phyloP scores from a whole-genome alignment of 352 stramenopile species.

The Peronospora farinosa region DNA sequence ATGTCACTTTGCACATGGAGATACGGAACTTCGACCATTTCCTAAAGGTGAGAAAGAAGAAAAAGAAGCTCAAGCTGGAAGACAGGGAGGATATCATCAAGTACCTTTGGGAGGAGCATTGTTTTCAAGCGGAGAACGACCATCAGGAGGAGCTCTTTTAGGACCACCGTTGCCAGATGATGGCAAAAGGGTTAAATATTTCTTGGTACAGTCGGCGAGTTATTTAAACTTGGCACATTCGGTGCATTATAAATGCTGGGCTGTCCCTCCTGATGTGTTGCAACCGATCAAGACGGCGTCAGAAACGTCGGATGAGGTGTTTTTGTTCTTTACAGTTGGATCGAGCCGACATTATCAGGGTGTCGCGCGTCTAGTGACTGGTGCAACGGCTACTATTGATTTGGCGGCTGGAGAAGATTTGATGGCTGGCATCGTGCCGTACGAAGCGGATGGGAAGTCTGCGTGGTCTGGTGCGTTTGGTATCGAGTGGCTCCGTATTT shows the following conservation, averaged over 20 bases:
- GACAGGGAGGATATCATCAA: conserved; percentile 10
- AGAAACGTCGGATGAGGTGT: conserved; percentile 73
- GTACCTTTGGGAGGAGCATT: not conserved
- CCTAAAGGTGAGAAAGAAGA: conserved; percentile 62
- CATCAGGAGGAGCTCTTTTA: conserved; percentile 3
- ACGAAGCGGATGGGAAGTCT: conserved; percentile 40
- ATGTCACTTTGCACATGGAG: conserved; percentile 96
- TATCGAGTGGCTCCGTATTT: conserved; percentile 83
- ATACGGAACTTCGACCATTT: conserved; percentile 88
- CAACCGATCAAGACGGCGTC: conserved; percentile 65
- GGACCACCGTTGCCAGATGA: conserved; percentile 53
- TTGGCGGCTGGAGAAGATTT: conserved; percentile 43
- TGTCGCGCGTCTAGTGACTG: conserved; percentile 43
- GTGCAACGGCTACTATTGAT: conserved; percentile 34
- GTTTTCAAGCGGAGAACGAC: conserved; percentile 7
- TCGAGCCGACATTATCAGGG: conserved; percentile 79
- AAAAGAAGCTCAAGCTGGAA: conserved; percentile 14
- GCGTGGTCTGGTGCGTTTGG: conserved; percentile 60
- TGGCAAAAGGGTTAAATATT: conserved; percentile 75
- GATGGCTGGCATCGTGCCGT: conserved; percentile 42
- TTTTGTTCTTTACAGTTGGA: conserved; percentile 67
- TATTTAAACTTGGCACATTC: conserved; percentile 80
- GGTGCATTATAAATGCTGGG: conserved; percentile 73
- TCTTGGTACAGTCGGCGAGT: conserved; percentile 70
- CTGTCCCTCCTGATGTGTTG: conserved; percentile 40